phyloP scores from a whole-genome alignment of 306 rosid genomes.

The Neltuma alba region DNA sequence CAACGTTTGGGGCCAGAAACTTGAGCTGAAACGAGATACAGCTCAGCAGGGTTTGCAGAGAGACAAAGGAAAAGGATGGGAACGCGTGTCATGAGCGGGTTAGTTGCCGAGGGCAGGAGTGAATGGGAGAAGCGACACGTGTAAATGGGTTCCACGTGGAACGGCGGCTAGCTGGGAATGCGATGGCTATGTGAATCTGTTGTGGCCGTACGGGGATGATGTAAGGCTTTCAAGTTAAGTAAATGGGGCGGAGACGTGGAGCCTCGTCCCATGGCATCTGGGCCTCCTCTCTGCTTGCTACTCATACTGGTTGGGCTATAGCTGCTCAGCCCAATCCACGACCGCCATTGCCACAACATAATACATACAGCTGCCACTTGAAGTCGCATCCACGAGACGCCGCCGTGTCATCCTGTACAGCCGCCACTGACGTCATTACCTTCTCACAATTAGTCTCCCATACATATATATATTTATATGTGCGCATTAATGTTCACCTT shows the following conservation, averaged over 20 bases:
- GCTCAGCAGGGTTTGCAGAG: conserved; percentile 14
- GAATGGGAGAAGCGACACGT: conserved; percentile 36
- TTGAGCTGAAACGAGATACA: too few relatives aligned
- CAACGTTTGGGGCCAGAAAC: background rate
- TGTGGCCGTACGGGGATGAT: too few relatives aligned
- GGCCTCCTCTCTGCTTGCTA: too few relatives aligned
- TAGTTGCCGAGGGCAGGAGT: background rate
- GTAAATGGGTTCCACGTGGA: conserved; percentile 27
- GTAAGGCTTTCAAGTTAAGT: background rate
- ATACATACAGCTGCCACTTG: too few relatives aligned
- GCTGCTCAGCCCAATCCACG: background rate
- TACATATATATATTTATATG: too few relatives aligned
- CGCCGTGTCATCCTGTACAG: background rate
- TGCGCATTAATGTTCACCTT: too few relatives aligned
- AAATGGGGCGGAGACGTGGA: background rate
- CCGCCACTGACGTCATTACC: background rate
- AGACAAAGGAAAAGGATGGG: background rate
- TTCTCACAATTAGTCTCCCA: too few relatives aligned
- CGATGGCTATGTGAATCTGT: too few relatives aligned
- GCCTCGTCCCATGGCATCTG: background rate
- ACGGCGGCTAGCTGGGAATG: conserved; percentile 3
- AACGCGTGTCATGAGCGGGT: conserved; percentile 45
- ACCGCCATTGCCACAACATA: too few relatives aligned
- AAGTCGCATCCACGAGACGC: too few relatives aligned
- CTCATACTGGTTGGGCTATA: too few relatives aligned